phyloP scores from a whole-genome alignment of 345 rosid genomes.

The Lumnitzera littorea region DNA sequence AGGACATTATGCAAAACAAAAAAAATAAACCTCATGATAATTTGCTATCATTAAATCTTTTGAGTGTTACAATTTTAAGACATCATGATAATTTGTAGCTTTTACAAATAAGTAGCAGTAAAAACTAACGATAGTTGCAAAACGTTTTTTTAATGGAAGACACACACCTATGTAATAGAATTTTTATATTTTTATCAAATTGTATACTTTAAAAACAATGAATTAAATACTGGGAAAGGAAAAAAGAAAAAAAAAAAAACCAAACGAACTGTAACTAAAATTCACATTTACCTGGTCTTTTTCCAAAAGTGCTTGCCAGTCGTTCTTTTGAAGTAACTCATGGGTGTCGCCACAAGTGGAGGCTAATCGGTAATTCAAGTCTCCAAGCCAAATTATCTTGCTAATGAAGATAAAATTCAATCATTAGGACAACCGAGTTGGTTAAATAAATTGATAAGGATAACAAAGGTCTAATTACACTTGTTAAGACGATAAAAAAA shows the following conservation, averaged over 20 bases:
- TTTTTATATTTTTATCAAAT: too few species aligned
- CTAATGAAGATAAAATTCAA: slow-evolving; percentile 20
- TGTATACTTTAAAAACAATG: too few species aligned
- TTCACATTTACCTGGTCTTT: slow-evolving; percentile 61
- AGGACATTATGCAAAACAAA: too few species aligned
- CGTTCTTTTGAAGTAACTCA: slow-evolving; percentile 44
- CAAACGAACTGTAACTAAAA: neutral
- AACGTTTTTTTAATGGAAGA: too few species aligned
- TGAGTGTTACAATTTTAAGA: too few species aligned
- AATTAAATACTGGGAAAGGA: neutral
- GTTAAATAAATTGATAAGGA: neutral
- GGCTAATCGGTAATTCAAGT: slow-evolving; percentile 86
- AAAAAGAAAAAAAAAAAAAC: neutral
- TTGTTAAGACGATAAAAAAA: neutral
- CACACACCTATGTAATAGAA: too few species aligned
- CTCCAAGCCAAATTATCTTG: slow-evolving; percentile 92
- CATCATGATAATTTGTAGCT: too few species aligned
- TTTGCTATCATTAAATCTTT: too few species aligned
- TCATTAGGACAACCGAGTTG: neutral
- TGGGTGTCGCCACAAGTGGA: slow-evolving; percentile 29
- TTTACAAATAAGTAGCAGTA: too few species aligned
- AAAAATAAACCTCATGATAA: too few species aligned
- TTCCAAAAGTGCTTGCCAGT: slow-evolving; percentile 81
- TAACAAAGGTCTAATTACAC: too few species aligned
- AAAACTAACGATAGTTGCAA: too few species aligned